Evolutionary conservation across 768 basidiomycete genomes (phyloP).

Genomic region (Crepidotus variabilis): DNA sequence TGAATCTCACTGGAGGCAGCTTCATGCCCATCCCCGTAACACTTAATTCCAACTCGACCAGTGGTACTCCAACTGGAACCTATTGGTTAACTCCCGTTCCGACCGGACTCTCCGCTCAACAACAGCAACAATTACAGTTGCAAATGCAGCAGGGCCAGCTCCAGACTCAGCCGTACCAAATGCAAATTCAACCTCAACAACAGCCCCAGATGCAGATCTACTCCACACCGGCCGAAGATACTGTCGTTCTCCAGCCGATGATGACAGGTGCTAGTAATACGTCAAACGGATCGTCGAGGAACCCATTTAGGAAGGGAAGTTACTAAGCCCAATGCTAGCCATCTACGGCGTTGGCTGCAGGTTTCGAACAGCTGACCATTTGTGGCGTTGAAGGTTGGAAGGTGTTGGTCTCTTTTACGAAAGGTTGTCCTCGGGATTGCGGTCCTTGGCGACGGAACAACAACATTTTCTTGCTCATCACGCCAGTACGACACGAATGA

Average conservation of each 20-base stretch:
- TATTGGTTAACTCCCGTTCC: slow-evolving; percentile 29
- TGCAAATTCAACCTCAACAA: slow-evolving; percentile 5
- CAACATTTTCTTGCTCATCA: background rate
- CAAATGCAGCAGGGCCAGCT: slow-evolving; percentile 4
- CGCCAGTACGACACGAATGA: background rate
- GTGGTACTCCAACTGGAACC: slow-evolving; percentile 25
- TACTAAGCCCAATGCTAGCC: slow-evolving; percentile 7
- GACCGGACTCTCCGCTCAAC: background rate
- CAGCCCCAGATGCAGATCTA: slow-evolving; percentile 4
- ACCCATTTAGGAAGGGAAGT: slow-evolving; percentile 24
- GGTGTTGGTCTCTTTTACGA: too few relatives aligned
- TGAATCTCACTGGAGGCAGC: slow-evolving; percentile 11
- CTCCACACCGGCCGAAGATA: slow-evolving; percentile 8
- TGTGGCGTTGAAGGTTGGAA: background rate
- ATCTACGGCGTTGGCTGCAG: background rate
- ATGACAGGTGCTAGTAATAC: slow-evolving; percentile 18
- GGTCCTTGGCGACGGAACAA: background rate
- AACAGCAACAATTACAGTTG: background rate
- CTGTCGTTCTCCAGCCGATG: slow-evolving; percentile 21
- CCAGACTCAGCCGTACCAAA: slow-evolving; percentile 5
- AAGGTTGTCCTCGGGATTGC: background rate
- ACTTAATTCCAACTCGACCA: slow-evolving; percentile 12
- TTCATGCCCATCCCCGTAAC: slow-evolving; percentile 18
- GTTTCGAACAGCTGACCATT: background rate
- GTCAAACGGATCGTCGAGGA: slow-evolving; percentile 15